These are phyloP conservation scores for Trichoderma arundinaceum DNA, from an alignment of 2,329 filamentous ascomycete genomes.

Conservation along the genomic window DNA sequence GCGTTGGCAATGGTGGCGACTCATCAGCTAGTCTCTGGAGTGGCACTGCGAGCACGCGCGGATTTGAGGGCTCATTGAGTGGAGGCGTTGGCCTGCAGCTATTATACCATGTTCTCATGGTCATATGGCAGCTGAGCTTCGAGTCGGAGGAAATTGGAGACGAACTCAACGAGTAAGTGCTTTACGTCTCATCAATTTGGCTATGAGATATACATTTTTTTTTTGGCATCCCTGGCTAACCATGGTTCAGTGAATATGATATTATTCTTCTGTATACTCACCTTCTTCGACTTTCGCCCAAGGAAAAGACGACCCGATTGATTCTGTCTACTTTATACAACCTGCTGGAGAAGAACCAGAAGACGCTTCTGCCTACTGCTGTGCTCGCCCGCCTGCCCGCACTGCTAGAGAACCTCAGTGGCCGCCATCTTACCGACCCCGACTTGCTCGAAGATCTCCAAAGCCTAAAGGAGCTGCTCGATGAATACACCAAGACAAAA, in stretches of 20 bases:
- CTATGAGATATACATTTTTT: no score
- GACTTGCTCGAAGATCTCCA: conserved; percentile 68
- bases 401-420: conserved; percentile 66
- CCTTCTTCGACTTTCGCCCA: conserved; percentile 87
- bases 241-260: conserved; percentile 76
- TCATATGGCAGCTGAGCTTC: conserved; percentile 96
- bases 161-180: conserved; percentile 82
- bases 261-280: conserved; percentile 91
- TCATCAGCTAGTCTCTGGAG: conserved; percentile 67
- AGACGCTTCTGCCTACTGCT: conserved; percentile 80
- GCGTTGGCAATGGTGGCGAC: conserved; percentile 69
- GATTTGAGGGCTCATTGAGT: conserved; percentile 67
- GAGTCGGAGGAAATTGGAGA: conserved; percentile 76
- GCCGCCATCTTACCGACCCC: conserved; percentile 67
- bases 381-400: conserved; percentile 81
- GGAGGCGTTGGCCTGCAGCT: conserved; percentile 91
- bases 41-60: conserved; percentile 58
- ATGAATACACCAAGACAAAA: conserved; percentile 72
- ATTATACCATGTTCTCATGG: conserved; percentile 90
- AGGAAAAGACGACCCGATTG: conserved; percentile 95
- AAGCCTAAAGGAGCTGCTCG: conserved; percentile 65
- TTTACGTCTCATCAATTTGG: not conserved
- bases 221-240: conserved; percentile 33
- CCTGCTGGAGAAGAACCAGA: conserved; percentile 72
- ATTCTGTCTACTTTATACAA: conserved; percentile 89